Evolutionary conservation across 495 filamentous ascomycete species (phyloP).

Genomic region (Penicillium egyptiacum): DNA sequence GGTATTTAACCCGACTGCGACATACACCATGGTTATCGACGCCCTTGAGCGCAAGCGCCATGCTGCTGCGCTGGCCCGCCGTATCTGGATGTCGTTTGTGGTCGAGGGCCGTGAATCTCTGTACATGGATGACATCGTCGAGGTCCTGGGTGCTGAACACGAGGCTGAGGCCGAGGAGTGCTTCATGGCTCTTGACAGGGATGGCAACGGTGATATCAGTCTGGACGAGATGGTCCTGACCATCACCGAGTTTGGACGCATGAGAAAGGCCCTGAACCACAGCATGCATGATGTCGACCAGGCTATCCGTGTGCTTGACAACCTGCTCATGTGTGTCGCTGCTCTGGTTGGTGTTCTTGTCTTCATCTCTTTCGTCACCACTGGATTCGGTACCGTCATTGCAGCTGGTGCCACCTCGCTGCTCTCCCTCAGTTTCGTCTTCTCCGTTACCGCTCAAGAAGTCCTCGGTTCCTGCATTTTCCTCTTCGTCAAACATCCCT

Average conservation of each 20-base stretch:
- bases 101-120: constrained; percentile 81
- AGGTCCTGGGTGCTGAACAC: constrained; percentile 77
- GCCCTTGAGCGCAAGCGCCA: constrained; percentile 80
- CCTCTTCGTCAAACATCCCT: constrained; percentile 95
- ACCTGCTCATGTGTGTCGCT: constrained; percentile 74
- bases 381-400: constrained; percentile 79
- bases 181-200: constrained; percentile 75
- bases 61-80: constrained; percentile 83
- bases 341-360: constrained; percentile 80
- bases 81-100: constrained; percentile 98
- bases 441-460: constrained; percentile 87
- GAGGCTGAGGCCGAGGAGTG: constrained; percentile 76
- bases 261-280: constrained; percentile 78
- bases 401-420: constrained; percentile 94
- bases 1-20: constrained; percentile 84
- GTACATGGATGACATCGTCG: constrained; percentile 75
- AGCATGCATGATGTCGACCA: constrained; percentile 98
- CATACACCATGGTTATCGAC: constrained; percentile 84
- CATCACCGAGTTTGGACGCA: constrained; percentile 76
- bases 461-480: constrained; percentile 96
- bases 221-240: constrained; percentile 94
- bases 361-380: constrained; percentile 87
- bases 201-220: constrained; percentile 90
- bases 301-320: constrained; percentile 86
- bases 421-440: constrained; percentile 91